These are phyloP conservation scores for Pleurotus giganteus DNA, from an alignment of 768 basidiomycete genomes.

Conservation along the genomic window DNA sequence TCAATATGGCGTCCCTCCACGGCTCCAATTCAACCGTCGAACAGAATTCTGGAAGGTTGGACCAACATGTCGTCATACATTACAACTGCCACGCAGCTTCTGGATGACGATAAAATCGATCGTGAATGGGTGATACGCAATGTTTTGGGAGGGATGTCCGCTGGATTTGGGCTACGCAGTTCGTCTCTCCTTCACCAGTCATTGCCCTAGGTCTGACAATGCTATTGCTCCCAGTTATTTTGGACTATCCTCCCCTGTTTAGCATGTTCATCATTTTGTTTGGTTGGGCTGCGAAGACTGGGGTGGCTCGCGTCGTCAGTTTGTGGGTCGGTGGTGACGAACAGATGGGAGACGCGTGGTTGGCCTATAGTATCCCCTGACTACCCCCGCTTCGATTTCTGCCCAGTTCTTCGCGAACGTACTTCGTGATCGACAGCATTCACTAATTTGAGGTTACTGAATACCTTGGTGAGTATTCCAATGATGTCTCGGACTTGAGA, in stretches of 20 bases:
- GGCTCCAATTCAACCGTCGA: slow-evolving; percentile 1
- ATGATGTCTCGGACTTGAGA: too few species aligned
- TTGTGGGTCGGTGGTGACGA: slow-evolving; percentile 65
- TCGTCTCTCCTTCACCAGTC: slow-evolving; percentile 15
- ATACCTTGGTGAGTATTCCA: too few species aligned
- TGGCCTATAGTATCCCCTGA: slow-evolving; percentile 80
- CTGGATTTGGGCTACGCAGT: slow-evolving; percentile 85
- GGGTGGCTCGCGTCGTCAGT: slow-evolving; percentile 57
- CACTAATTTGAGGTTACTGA: too few species aligned
- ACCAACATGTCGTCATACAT: slow-evolving; percentile 34
- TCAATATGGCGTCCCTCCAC: slow-evolving; percentile 72
- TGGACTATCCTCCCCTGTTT: slow-evolving; percentile 72
- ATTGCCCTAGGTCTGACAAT: neutral
- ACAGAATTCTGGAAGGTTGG: slow-evolving; percentile 1
- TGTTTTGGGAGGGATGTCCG: slow-evolving; percentile 81
- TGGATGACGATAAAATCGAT: slow-evolving; percentile 75
- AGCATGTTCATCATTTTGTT: slow-evolving; percentile 72
- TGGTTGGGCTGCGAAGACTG: slow-evolving; percentile 74
- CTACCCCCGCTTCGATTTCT: neutral
- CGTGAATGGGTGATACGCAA: slow-evolving; percentile 85
- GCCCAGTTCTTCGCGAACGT: neutral
- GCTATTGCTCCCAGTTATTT: slow-evolving; percentile 50
- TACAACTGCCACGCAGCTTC: slow-evolving; percentile 43
- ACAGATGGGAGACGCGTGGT: slow-evolving; percentile 63
- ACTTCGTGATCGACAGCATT: neutral